Evolutionary conservation across 1,284 basidiomycete species (phyloP).

Genomic region (Ganoderma leucocontextum): DNA sequence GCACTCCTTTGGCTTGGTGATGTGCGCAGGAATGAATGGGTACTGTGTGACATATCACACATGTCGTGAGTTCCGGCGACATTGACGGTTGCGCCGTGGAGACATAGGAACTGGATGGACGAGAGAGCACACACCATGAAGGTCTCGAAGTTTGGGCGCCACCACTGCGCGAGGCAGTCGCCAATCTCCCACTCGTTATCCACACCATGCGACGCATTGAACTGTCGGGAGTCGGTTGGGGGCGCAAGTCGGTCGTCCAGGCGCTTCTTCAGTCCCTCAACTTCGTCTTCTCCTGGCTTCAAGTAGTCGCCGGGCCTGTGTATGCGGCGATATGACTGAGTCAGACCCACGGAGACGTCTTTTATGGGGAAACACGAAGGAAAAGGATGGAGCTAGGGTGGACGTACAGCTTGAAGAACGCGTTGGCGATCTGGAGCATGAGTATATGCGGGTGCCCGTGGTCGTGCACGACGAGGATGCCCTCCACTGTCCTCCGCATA

Average conservation of each 20-base stretch:
- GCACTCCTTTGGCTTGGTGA: constrained; percentile 97
- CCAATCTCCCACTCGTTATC: constrained; percentile 96
- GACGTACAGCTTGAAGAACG: constrained; percentile 97
- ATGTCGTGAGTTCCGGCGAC: constrained; percentile 2
- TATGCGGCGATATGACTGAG: background rate
- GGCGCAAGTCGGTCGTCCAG: constrained; percentile 91
- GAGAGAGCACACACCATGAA: constrained; percentile 81
- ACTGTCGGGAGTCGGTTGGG: constrained; percentile 67
- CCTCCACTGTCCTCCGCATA: constrained; percentile 94
- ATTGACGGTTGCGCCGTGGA: background rate
- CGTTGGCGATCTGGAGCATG: constrained; percentile 98
- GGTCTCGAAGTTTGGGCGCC: constrained; percentile 96
- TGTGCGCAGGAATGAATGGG: constrained; percentile 95
- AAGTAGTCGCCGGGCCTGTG: constrained; percentile 96
- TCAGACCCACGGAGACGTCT: background rate
- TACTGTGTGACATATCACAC: constrained; percentile 65
- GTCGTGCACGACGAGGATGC: constrained; percentile 95
- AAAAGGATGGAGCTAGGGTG: constrained; percentile 4
- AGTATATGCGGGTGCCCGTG: constrained; percentile 95
- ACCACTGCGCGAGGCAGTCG: constrained; percentile 96
- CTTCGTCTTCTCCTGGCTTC: constrained; percentile 94
- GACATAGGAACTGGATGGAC: background rate
- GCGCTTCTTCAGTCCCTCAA: constrained; percentile 86
- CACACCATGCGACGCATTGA: constrained; percentile 75
- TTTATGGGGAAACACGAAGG: constrained; percentile 4